Conservation (phyloP, 2,329 filamentous ascomycete genomes). For the Diaporthe sp. region DNA sequence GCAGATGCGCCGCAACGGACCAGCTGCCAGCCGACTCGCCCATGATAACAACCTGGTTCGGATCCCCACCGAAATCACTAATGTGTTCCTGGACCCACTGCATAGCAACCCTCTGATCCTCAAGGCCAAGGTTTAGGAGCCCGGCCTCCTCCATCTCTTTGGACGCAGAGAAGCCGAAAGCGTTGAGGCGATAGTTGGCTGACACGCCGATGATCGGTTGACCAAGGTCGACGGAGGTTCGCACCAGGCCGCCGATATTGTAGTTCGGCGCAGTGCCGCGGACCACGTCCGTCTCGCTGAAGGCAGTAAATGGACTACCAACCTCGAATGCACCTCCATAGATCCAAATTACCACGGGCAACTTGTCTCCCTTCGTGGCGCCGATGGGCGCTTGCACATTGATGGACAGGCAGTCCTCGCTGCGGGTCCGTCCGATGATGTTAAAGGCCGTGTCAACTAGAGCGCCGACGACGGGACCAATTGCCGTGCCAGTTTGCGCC, state of each 20-base stretch:
- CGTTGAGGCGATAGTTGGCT: slow-evolving; percentile 59
- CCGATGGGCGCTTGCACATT: slow-evolving; percentile 1
- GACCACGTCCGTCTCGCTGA: not conserved
- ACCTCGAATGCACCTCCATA: slow-evolving; percentile 3
- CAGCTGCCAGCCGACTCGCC: slow-evolving; percentile 61
- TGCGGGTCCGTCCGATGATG: not conserved
- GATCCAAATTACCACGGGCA: slow-evolving; percentile 29
- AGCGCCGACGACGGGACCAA: not conserved
- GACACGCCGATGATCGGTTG: slow-evolving; percentile 58
- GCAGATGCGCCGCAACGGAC: slow-evolving; percentile 55
- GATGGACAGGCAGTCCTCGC: slow-evolving; percentile 22
- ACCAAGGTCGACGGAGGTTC: not conserved
- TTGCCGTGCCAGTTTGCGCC: not conserved
- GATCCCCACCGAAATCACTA: slow-evolving; percentile 54
- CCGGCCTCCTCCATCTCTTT: slow-evolving; percentile 49
- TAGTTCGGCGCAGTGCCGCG: not conserved
- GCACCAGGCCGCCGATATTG: not conserved
- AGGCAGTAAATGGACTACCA: not conserved
- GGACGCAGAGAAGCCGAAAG: slow-evolving; percentile 57
- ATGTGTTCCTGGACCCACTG: slow-evolving; percentile 60
- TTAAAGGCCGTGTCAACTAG: not conserved
- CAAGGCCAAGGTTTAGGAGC: slow-evolving; percentile 58
- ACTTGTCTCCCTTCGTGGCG: not conserved
- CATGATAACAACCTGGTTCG: slow-evolving; percentile 57
- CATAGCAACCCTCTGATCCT: slow-evolving; percentile 57